Evolutionary conservation across 2,329 filamentous ascomycete species (phyloP).

Genomic region (Clarireedia hainanense): DNA sequence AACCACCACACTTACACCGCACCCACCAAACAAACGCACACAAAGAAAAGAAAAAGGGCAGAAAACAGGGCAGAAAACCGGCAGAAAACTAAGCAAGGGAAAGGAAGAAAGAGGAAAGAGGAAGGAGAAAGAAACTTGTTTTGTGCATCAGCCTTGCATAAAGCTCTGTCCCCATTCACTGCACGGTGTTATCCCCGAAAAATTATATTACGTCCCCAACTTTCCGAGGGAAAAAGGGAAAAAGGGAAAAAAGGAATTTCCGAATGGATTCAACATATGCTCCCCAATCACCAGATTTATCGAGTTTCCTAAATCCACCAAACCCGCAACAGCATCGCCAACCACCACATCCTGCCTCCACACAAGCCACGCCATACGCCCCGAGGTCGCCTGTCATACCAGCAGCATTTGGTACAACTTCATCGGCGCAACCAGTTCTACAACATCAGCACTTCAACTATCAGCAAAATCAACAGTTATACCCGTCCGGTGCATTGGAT

Average conservation of each 20-base stretch:
- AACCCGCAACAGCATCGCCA: conserved; percentile 16
- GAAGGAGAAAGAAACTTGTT: too few relatives aligned
- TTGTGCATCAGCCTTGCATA: too few relatives aligned
- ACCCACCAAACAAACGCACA: too few relatives aligned
- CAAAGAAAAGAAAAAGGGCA: too few relatives aligned
- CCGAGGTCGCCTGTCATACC: conserved; percentile 26
- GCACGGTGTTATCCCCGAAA: background rate
- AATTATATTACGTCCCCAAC: too few relatives aligned
- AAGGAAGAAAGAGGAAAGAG: too few relatives aligned
- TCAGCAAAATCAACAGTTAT: conserved; percentile 15
- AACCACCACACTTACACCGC: background rate
- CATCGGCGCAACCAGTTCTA: conserved; percentile 9
- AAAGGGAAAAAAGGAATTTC: conserved; percentile 7
- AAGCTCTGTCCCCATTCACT: too few relatives aligned
- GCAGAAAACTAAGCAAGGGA: too few relatives aligned
- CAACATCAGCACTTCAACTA: conserved; percentile 16
- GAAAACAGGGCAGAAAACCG: too few relatives aligned
- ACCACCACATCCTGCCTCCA: background rate
- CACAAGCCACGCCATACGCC: conserved; percentile 16
- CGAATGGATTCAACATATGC: conserved; percentile 27
- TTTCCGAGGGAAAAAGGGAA: background rate
- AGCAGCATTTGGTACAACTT: conserved; percentile 15
- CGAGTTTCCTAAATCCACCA: conserved; percentile 22
- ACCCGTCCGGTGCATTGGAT: background rate
- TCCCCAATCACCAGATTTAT: conserved; percentile 30